Percentiles rank a stretch among this genome's conserved stretches.
phyloP scores from a whole-genome alignment of 805 yeast genomes.

The Yamadazyma olivae region DNA sequence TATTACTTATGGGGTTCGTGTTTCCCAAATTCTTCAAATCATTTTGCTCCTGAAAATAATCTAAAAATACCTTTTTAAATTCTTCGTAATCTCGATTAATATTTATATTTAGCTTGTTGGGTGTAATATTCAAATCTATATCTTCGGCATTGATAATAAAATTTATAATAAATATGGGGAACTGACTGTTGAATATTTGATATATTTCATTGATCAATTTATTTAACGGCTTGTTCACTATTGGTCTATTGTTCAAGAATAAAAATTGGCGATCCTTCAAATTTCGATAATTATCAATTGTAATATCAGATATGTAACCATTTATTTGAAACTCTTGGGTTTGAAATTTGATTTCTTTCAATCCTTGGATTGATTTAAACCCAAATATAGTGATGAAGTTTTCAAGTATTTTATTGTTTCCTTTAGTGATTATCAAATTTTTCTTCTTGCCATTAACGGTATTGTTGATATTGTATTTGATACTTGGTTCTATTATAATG shows the following conservation, averaged over 20 bases:
- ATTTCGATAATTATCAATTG: conserved; percentile 69
- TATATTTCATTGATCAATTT: conserved; percentile 72
- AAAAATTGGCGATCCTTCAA: conserved; percentile 72
- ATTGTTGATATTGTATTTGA: conserved; percentile 59
- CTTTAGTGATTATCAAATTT: conserved; percentile 58
- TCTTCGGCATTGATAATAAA: conserved; percentile 48
- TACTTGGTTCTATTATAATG: conserved; percentile 54
- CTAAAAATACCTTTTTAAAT: conserved; percentile 51
- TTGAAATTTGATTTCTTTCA: conserved; percentile 47
- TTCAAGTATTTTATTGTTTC: conserved; percentile 35
- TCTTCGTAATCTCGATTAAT: conserved; percentile 40
- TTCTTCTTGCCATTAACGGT: conserved; percentile 37
- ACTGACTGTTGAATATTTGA: conserved; percentile 68
- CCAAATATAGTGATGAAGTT: conserved; percentile 74
- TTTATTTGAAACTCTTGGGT: conserved; percentile 31
- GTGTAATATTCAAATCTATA: conserved; percentile 86
- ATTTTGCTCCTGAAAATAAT: conserved; percentile 41
- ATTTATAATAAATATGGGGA: conserved; percentile 67
- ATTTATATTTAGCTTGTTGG: conserved; percentile 73
- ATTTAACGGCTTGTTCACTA: conserved; percentile 49
- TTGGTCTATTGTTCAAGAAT: conserved; percentile 76
- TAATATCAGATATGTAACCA: conserved; percentile 73
- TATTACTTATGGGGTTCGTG: background rate
- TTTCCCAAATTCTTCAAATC: conserved; percentile 3
- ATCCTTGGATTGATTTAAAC: conserved; percentile 54